A percentile compares a stretch with the other conserved stretches of the same genome.
Conservation (phyloP, 2,329 filamentous ascomycete genomes). For the Penicillium concentricum region DNA sequence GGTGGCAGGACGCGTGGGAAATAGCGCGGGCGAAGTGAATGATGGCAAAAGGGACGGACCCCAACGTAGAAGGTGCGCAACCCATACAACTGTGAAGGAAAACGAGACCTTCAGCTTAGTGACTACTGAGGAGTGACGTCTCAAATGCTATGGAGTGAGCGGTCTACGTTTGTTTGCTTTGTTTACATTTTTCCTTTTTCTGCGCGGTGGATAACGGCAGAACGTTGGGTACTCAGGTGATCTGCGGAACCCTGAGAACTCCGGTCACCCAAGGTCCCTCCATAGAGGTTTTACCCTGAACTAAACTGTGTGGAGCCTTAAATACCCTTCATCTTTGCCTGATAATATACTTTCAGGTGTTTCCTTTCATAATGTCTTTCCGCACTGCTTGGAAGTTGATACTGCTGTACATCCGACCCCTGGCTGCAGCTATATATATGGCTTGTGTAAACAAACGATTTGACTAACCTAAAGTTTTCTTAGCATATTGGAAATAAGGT, state of each 20-base stretch:
- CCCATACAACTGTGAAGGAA: neutral
- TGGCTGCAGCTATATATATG: neutral
- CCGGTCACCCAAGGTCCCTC: neutral
- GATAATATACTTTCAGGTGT: rapidly evolving
- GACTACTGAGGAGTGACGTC: too few relatives aligned
- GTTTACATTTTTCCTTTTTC: too few relatives aligned
- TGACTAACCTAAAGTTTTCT: neutral
- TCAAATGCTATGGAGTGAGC: too few relatives aligned
- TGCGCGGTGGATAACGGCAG: neutral
- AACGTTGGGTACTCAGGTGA: neutral
- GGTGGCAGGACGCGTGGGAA: neutral
- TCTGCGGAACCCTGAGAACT: neutral
- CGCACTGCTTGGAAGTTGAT: neutral
- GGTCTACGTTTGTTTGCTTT: too few relatives aligned
- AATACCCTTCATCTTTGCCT: neutral
- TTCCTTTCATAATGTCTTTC: neutral
- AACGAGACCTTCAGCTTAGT: neutral
- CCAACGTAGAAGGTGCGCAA: neutral
- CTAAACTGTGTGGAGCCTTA: neutral
- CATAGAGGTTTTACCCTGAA: neutral
- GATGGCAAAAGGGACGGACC: too few relatives aligned
- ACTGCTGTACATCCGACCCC: neutral
- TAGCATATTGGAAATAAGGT: neutral
- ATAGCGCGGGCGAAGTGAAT: neutral
- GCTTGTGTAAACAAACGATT: too few relatives aligned